A percentile compares a stretch with the other conserved stretches of the same genome.
Evolutionary conservation across 129 eudicot species (phyloP).

Genomic region (Escallonia herrerae): DNA sequence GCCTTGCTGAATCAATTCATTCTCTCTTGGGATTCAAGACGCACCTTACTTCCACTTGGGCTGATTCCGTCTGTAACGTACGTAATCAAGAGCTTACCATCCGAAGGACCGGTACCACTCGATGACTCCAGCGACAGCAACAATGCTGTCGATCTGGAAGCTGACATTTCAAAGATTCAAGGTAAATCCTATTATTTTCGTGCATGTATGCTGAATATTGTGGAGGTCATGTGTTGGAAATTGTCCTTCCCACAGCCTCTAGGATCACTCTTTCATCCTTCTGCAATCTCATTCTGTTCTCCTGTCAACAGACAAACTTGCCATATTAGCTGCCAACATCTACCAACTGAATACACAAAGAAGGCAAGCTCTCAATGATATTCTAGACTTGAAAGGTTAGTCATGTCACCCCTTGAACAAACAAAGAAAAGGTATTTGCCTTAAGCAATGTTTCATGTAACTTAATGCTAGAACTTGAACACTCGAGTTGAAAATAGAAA

Average conservation of each 20-base stretch:
- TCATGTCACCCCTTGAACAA: not conserved
- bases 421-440: too few species aligned
- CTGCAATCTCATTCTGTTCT: too few species aligned
- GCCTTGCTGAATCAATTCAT: conserved; percentile 9
- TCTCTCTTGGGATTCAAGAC: conserved; percentile 5
- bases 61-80: conserved; percentile 3
- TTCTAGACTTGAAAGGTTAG: conserved; percentile 10
- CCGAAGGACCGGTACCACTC: not conserved
- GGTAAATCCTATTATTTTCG: not conserved
- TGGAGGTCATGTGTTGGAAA: too few species aligned
- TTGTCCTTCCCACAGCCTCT: too few species aligned
- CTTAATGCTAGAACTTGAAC: too few species aligned
- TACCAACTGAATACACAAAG: conserved; percentile 4
- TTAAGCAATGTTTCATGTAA: too few species aligned
- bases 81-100: conserved; percentile 6
- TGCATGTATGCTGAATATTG: too few species aligned
- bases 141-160: not conserved
- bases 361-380: conserved; percentile 7
- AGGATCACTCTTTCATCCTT: too few species aligned
- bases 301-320: not conserved
- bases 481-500: too few species aligned
- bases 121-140: not conserved
- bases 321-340: not conserved
- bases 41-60: not conserved
- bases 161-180: not conserved